Conservation (phyloP, 345 rosid species). For the Excoecaria agallocha region DNA sequence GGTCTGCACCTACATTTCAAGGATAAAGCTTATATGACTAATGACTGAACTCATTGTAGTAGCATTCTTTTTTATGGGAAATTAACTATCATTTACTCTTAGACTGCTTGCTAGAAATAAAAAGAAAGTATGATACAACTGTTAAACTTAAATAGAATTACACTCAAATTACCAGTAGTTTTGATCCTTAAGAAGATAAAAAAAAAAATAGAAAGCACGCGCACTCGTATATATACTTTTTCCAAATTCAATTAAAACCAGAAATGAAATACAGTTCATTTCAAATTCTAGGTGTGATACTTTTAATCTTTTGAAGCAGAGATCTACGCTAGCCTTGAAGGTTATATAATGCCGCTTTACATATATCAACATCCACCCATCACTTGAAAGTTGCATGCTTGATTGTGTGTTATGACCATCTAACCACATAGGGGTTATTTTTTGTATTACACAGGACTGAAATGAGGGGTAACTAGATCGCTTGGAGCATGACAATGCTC, state of each 20-base stretch:
- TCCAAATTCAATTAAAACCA: neutral
- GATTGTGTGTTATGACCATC: no score
- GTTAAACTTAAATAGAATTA: neutral
- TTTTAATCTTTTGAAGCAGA: no score
- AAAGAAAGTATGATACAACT: neutral
- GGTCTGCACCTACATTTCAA: neutral
- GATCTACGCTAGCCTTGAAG: no score
- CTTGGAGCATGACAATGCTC: no score
- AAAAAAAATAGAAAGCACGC: no score
- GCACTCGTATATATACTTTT: neutral
- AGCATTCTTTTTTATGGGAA: no score
- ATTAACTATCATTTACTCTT: neutral
- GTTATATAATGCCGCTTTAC: no score
- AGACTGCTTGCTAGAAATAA: neutral
- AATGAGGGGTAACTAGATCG: no score
- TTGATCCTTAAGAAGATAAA: neutral
- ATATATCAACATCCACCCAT: no score
- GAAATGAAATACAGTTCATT: neutral
- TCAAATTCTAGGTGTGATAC: neutral
- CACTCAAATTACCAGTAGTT: neutral
- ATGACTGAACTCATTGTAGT: neutral
- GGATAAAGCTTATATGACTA: neutral
- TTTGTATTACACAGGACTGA: no score
- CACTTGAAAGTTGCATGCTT: no score
- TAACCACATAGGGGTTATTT: no score